Percentiles rank a stretch among this genome's conserved stretches.
These are phyloP conservation scores for Candida jianshihensis DNA, from an alignment of 805 yeast species.

Conservation along the genomic window DNA sequence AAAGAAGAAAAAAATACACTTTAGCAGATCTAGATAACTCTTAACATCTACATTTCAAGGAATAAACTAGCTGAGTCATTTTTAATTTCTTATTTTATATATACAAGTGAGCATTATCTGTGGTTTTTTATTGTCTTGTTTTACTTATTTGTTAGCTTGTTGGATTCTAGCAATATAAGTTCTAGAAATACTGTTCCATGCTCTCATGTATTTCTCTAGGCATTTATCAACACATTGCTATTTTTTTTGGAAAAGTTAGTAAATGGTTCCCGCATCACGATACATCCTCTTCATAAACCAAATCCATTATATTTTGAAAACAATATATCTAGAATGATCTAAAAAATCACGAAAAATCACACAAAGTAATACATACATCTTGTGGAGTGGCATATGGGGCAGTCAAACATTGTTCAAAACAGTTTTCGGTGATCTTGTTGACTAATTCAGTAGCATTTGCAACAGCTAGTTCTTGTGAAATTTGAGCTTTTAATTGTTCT, in stretches of 20 bases:
- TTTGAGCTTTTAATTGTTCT: conserved; percentile 59
- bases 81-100: conserved; percentile 1
- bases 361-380: conserved; percentile 25
- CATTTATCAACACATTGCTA: conserved; percentile 66
- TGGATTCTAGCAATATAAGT: conserved; percentile 73
- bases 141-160: conserved; percentile 28
- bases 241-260: too few species aligned
- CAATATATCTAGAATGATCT: too few species aligned
- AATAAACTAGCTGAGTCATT: not conserved
- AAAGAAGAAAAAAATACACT: conserved; percentile 11
- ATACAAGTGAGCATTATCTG: too few species aligned
- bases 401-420: conserved; percentile 71
- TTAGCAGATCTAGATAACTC: conserved; percentile 11
- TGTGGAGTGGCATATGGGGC: conserved; percentile 56
- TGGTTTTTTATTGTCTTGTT: too few species aligned
- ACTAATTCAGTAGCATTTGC: conserved; percentile 87
- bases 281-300: too few species aligned
- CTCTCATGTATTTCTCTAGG: conserved; percentile 78
- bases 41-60: not conserved
- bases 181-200: conserved; percentile 82
- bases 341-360: too few species aligned
- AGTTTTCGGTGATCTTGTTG: conserved; percentile 76
- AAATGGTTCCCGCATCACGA: too few species aligned
- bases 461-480: conserved; percentile 80
- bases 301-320: too few species aligned